Percentiles rank a stretch among this genome's conserved stretches.
Conservation (phyloP, 176 grass and related monocot genomes). For the Tillandsia leiboldiana region DNA sequence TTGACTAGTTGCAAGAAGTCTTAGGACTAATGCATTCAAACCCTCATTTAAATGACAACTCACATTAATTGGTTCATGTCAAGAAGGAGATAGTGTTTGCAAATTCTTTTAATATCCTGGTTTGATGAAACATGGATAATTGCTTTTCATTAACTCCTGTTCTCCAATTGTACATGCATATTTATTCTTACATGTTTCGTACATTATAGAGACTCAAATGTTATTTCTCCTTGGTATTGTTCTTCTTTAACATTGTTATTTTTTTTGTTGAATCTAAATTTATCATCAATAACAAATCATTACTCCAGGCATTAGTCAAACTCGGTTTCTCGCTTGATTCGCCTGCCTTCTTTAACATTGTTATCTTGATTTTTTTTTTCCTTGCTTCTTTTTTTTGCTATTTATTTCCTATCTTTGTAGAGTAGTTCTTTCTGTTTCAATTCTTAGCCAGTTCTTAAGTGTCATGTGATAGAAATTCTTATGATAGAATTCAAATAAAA, state of each 20-base stretch:
- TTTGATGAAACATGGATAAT: too few species aligned
- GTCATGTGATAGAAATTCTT: too few species aligned
- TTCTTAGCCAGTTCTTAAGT: too few species aligned
- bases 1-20: too few species aligned
- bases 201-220: not conserved
- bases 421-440: too few species aligned
- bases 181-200: not conserved
- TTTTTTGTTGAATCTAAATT: not conserved
- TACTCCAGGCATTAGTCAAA: conserved; percentile 37
- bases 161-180: conserved; percentile 1
- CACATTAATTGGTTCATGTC: too few species aligned
- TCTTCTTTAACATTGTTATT: conserved; percentile 7
- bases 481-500: too few species aligned
- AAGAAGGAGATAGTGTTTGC: too few species aligned
- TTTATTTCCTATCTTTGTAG: not conserved
- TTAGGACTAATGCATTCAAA: too few species aligned
- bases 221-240: not conserved
- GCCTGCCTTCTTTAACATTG: conserved; percentile 38
- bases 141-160: not conserved
- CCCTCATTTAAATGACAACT: too few species aligned
- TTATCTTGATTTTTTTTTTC: not conserved
- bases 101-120: too few species aligned
- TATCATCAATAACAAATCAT: conserved; percentile 4
- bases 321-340: conserved; percentile 42
- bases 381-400: not conserved